Conservation (phyloP, 2,329 filamentous ascomycete genomes). For the Metarhizium humberi region DNA sequence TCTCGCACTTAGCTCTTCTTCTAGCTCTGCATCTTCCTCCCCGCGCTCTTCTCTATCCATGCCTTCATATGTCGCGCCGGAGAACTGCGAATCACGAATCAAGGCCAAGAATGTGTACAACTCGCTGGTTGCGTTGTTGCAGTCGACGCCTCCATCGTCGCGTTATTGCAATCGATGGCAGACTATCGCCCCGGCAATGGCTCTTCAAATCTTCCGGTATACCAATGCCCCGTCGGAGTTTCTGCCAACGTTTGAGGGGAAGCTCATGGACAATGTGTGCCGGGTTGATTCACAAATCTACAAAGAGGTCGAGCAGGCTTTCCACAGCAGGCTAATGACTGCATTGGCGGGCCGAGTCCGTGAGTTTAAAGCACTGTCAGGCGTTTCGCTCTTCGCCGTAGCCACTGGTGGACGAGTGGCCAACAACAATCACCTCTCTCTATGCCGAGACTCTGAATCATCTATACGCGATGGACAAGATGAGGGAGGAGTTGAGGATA, state of each 20-base stretch:
- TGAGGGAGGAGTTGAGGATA: conserved; percentile 50
- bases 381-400: conserved; percentile 43
- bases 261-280: conserved; percentile 34
- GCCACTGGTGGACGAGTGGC: conserved; percentile 42
- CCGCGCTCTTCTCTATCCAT: conserved; percentile 38
- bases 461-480: conserved; percentile 34
- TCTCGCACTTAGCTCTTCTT: conserved; percentile 37
- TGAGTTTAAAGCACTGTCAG: conserved; percentile 43
- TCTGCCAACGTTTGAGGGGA: conserved; percentile 39
- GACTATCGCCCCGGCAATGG: conserved; percentile 41
- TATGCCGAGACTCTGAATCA: conserved; percentile 23
- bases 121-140: conserved; percentile 44
- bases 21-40: conserved; percentile 40
- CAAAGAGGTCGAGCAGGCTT: conserved; percentile 37
- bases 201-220: conserved; percentile 50
- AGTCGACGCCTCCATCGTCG: conserved; percentile 35
- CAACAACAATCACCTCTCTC: conserved; percentile 21
- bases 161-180: conserved; percentile 40
- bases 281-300: conserved; percentile 34
- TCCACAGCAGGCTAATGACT: conserved; percentile 37
- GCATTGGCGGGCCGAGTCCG: conserved; percentile 40
- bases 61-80: conserved; percentile 26
- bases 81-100: conserved; percentile 29
- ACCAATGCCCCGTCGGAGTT: conserved; percentile 40
- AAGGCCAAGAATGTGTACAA: conserved; percentile 41